These are phyloP conservation scores for Euphrasia confusa DNA, from an alignment of 257 asterid species.

Conservation along the genomic window DNA sequence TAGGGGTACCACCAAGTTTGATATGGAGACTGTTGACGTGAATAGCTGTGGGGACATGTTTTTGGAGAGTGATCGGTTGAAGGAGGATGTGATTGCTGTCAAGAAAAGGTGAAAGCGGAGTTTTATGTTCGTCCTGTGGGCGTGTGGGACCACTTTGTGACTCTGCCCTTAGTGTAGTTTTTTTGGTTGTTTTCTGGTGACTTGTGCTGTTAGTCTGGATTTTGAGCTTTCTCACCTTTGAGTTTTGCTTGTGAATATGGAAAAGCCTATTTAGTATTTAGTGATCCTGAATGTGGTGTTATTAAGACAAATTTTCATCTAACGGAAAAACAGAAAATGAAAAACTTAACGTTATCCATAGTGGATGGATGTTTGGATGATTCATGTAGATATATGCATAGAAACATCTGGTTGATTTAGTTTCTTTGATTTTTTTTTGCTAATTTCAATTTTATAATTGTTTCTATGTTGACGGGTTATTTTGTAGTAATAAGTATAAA, in stretches of 20 bases:
- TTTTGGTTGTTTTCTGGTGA: not conserved
- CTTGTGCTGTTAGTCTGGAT: not conserved
- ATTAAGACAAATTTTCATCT: not conserved
- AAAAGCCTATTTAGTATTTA: not conserved
- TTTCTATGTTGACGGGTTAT: not conserved
- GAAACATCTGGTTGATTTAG: not conserved
- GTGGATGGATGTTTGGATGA: not conserved
- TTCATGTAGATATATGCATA: not conserved
- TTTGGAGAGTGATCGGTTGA: slow-evolving; percentile 58
- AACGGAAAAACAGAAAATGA: not conserved
- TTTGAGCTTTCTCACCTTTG: slow-evolving; percentile 2
- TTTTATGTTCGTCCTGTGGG: slow-evolving; percentile 2
- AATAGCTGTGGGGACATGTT: slow-evolving; percentile 54
- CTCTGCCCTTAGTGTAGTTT: not conserved
- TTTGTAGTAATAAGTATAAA: not conserved
- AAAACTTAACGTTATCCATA: not conserved
- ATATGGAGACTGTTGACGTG: slow-evolving; percentile 59
- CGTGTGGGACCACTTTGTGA: not conserved
- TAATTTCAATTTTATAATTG: not conserved
- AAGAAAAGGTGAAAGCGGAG: slow-evolving; percentile 40
- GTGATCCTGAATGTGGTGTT: not conserved
- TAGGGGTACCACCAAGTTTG: slow-evolving; percentile 51
- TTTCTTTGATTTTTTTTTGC: not conserved
- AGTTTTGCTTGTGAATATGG: slow-evolving; percentile 1
- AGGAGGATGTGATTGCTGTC: slow-evolving; percentile 56